A percentile compares a stretch with the other conserved stretches of the same genome.
These are phyloP conservation scores for Sphaerulina musiva DNA, from an alignment of 2,329 filamentous ascomycete species.

Conservation along the genomic window DNA sequence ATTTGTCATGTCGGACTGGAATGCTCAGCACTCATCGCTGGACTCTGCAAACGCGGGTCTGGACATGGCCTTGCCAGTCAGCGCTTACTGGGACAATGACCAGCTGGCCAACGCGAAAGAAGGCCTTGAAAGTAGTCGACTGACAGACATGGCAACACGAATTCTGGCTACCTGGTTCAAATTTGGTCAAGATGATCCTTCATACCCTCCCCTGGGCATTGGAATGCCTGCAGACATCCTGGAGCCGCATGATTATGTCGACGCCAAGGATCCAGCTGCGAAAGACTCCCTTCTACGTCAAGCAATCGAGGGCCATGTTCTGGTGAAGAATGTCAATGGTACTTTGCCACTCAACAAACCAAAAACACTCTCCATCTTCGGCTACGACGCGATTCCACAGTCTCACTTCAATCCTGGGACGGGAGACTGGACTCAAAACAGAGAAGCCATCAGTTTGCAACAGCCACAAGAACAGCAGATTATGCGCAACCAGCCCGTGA, in stretches of 20 bases:
- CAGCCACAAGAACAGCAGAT: constrained; percentile 23
- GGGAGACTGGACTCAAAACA: constrained; percentile 23
- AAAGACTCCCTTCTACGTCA: constrained; percentile 49
- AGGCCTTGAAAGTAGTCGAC: constrained; percentile 48
- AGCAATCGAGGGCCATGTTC: constrained; percentile 57
- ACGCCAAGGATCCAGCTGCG: constrained; percentile 49
- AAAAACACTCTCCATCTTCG: constrained; percentile 53
- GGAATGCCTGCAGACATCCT: constrained; percentile 49
- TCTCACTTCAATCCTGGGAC: constrained; percentile 25
- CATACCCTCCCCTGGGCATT: constrained; percentile 36
- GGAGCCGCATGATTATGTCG: constrained; percentile 47
- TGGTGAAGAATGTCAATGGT: constrained; percentile 55
- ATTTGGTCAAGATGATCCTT: constrained; percentile 46
- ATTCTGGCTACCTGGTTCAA: constrained; percentile 52
- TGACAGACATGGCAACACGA: constrained; percentile 56
- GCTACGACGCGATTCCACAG: constrained; percentile 49
- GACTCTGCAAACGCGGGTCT: constrained; percentile 56
- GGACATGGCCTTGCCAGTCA: constrained; percentile 62
- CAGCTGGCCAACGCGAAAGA: constrained; percentile 54
- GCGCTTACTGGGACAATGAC: constrained; percentile 30
- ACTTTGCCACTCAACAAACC: constrained; percentile 49
- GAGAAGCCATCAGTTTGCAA: constrained; percentile 22
- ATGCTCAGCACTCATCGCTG: constrained; percentile 55
- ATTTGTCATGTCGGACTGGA: constrained; percentile 64
- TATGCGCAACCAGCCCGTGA: constrained; percentile 31